Evolutionary conservation across 2,329 filamentous ascomycete genomes (phyloP), one percentile per base, ranked within the genome.

Genomic region (Colletotrichum tanaceti): DNA sequence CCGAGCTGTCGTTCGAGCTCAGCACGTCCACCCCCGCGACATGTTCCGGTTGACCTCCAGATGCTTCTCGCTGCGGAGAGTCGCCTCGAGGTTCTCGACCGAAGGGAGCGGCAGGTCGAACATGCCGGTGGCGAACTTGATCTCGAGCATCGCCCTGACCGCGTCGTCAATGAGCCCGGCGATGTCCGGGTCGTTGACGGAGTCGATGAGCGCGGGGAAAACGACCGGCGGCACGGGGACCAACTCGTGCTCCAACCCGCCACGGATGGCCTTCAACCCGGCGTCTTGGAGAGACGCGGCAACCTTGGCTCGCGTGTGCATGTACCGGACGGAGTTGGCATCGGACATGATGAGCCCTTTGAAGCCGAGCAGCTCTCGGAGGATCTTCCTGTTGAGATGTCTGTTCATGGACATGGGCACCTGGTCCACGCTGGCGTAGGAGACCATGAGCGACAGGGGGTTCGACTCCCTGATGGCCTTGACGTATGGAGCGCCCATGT

Each of bases 341-440:
- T 78, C 77, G 3, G 76, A 78, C 74, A 79, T 77, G 65, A 79
- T 72, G 13, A 79, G 65, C 0, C 77, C 77, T 5, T 75, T 60
- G 60, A 79, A 79, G 13, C 76, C 77, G 4, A 79, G 63, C 16
- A 73, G 75, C 2, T 69, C 70, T 6, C 73, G 71, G 13, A 75
- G 70, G 3, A 74, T 38, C 6, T 76, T 72, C n/a, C 73, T 73
- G 5, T 77, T 72, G 67, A 79, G 73, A 59, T 76, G 75, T 58
- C 73, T 72, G 67, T 79, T 79, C 65, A 73, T 73, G 1, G 73
- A 73, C 73, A 77, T 75, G 6, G 76, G 77, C 1, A 78, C 70
- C 3, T 75, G 71, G 54, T 79, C 76, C 4, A 78, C 72, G 22
- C 73, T 74, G 2, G 75, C 70, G 50, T 79, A 79, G 1, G 77